Evolutionary conservation across 1,139 yeast genomes (phyloP).

Genomic region (Lodderomyces margitis): DNA sequence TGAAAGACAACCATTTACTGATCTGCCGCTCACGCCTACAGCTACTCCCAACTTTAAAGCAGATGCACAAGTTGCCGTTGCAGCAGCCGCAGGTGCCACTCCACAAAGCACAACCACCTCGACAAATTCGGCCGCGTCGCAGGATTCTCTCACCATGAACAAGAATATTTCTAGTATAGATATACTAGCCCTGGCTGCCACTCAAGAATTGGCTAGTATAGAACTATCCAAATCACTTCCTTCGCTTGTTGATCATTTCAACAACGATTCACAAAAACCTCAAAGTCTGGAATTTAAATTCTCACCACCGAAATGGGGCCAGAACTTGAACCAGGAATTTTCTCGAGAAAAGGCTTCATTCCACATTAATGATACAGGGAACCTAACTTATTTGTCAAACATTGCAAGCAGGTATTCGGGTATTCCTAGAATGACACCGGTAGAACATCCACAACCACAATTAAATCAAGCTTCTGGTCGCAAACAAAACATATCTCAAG

Average conservation of each 20-base stretch:
- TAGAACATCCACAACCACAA: conserved; percentile 16
- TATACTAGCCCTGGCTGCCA: conserved; percentile 77
- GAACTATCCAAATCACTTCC: conserved; percentile 62
- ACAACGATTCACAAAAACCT: neutral
- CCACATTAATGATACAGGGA: conserved; percentile 14
- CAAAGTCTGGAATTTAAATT: neutral
- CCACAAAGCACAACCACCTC: neutral
- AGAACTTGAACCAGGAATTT: neutral
- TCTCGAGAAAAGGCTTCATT: conserved; percentile 10
- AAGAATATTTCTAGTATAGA: conserved; percentile 49
- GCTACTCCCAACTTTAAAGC: conserved; percentile 5
- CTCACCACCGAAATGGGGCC: conserved; percentile 1
- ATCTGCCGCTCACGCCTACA: conserved; percentile 5
- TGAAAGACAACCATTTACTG: neutral
- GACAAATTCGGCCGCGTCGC: neutral
- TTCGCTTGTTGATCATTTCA: conserved; percentile 59
- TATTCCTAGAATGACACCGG: conserved; percentile 13
- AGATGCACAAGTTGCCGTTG: neutral
- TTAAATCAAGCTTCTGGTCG: no score
- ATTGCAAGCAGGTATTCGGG: conserved; percentile 21
- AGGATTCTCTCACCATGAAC: conserved; percentile 7
- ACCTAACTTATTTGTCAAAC: conserved; percentile 29
- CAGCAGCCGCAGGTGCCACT: neutral
- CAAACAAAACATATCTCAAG: conserved; percentile 32
- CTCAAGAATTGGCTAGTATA: conserved; percentile 64